A percentile compares a stretch with the other conserved stretches of the same genome.
Evolutionary conservation across 2,329 filamentous ascomycete species (phyloP).

Genomic region (Aspergillus chevalieri): DNA sequence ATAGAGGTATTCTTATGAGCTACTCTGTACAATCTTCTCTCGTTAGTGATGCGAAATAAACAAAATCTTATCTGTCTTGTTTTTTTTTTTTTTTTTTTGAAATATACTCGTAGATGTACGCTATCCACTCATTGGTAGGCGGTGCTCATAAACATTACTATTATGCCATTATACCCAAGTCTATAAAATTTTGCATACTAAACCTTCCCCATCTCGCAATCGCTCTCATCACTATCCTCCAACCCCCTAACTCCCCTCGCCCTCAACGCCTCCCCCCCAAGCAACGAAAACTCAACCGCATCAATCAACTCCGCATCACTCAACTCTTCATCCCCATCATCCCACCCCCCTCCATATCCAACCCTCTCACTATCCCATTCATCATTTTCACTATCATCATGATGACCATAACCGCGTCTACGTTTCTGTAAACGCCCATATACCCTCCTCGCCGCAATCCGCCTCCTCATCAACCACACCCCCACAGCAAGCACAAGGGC

Average conservation of each 20-base stretch:
- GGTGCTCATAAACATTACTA: not conserved
- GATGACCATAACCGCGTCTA: not conserved
- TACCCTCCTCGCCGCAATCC: not conserved
- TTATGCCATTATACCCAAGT: not conserved
- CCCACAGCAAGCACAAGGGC: conserved; percentile 1
- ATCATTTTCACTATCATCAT: not conserved
- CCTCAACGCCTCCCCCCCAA: conserved; percentile 2
- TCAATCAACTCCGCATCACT: conserved; percentile 7
- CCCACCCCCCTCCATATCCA: conserved; percentile 4
- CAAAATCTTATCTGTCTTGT: too few species aligned
- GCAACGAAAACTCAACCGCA: conserved; percentile 9
- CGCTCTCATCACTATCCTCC: not conserved
- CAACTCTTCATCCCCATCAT: conserved; percentile 5
- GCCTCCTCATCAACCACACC: conserved; percentile 1
- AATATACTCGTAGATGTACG: too few species aligned
- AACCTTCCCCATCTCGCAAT: not conserved
- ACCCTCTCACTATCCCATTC: not conserved
- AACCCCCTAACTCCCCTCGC: not conserved
- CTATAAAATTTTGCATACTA: not conserved
- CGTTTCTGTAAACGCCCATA: not conserved
- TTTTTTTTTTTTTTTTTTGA: too few species aligned
- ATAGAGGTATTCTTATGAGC: not conserved
- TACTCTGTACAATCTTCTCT: not conserved
- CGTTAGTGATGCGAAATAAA: not conserved
- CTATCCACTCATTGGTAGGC: too few species aligned